phyloP scores from a whole-genome alignment of 2,329 filamentous ascomycete genomes.

The Paradendryphiella salina region DNA sequence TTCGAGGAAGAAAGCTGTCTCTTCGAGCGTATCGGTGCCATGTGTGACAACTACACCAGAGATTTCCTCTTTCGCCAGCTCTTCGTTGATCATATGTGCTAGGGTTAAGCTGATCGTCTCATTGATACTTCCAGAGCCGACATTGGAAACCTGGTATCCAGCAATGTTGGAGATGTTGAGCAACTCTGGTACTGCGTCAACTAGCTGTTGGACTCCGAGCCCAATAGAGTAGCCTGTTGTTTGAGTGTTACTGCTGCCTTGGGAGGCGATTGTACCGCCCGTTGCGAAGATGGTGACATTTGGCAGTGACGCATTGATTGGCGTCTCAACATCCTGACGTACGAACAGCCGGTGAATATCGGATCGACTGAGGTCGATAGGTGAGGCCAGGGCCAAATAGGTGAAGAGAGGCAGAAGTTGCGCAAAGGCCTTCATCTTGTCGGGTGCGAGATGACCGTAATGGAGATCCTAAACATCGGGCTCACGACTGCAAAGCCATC shows the following conservation, averaged over 20 bases:
- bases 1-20: slow-evolving; percentile 66
- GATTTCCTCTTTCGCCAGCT: slow-evolving; percentile 52
- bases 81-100: slow-evolving; percentile 54
- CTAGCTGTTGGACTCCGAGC: slow-evolving; percentile 56
- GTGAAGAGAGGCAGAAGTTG: slow-evolving; percentile 28
- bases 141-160: slow-evolving; percentile 52
- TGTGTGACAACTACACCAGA: slow-evolving; percentile 63
- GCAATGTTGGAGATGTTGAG: slow-evolving; percentile 59
- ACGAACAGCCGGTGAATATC: slow-evolving; percentile 28
- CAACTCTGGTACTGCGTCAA: slow-evolving; percentile 60
- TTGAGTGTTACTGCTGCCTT: slow-evolving; percentile 53
- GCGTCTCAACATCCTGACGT: slow-evolving; percentile 38
- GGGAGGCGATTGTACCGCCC: slow-evolving; percentile 63
- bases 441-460: neutral
- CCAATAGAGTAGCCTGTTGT: slow-evolving; percentile 60
- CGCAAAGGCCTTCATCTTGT: slow-evolving; percentile 29
- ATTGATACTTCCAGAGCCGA: slow-evolving; percentile 49
- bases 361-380: slow-evolving; percentile 23
- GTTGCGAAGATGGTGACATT: slow-evolving; percentile 62
- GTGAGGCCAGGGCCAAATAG: slow-evolving; percentile 25
- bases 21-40: slow-evolving; percentile 67
- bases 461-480: neutral
- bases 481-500: neutral
- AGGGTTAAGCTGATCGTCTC: slow-evolving; percentile 55
- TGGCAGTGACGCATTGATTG: slow-evolving; percentile 54